These are phyloP conservation scores for Abrus pulchellus DNA, from an alignment of 306 rosid genomes.

Conservation along the genomic window DNA sequence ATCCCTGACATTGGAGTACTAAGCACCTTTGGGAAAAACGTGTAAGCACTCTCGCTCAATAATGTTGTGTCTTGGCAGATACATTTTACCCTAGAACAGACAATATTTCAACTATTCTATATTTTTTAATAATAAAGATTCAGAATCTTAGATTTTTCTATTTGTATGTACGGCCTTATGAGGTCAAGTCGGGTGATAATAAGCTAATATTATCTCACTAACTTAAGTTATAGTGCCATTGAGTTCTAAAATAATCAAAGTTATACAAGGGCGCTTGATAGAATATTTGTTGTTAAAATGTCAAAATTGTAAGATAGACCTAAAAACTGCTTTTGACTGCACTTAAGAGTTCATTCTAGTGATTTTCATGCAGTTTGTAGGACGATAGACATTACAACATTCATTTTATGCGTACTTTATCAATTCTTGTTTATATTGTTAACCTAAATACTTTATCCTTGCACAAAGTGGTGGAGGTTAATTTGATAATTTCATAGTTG, in stretches of 20 bases:
- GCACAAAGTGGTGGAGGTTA: constrained; percentile 1
- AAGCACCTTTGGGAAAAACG: constrained; percentile 77
- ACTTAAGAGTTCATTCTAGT: too few species aligned
- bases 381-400: neutral
- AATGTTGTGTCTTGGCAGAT: neutral
- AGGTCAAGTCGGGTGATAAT: neutral
- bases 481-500: neutral
- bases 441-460: neutral
- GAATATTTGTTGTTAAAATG: neutral
- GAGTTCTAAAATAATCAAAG: neutral
- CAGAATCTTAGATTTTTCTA: neutral
- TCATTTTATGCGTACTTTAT: neutral
- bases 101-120: neutral
- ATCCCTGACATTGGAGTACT: constrained; percentile 92
- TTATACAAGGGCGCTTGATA: neutral
- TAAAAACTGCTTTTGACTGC: too few species aligned
- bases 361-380: too few species aligned
- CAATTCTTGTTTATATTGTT: neutral
- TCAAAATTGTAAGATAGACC: neutral
- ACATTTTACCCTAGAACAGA: neutral
- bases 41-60: constrained; percentile 62
- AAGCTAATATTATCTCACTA: neutral
- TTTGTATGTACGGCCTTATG: neutral
- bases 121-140: neutral
- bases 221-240: neutral